Conservation (phyloP, 257 asterid species). For the Solanum sitiens region DNA sequence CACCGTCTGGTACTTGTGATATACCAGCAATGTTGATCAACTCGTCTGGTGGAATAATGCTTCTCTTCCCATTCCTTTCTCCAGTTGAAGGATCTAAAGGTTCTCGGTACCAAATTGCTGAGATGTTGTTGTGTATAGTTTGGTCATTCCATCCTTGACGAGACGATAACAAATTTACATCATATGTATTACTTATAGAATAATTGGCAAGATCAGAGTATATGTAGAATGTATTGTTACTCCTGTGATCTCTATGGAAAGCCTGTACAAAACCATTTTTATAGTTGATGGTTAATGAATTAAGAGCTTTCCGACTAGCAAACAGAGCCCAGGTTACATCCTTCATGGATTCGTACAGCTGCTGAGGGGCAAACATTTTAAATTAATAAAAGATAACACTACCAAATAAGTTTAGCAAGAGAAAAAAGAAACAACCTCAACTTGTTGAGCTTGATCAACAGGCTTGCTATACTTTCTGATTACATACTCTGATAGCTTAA, state of each 20-base stretch:
- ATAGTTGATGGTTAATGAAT: conserved; percentile 65
- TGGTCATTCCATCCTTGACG: conserved; percentile 85
- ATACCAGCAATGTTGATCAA: conserved; percentile 81
- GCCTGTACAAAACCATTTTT: conserved; percentile 92
- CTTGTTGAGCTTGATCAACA: conserved; percentile 60
- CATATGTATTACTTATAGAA: conserved; percentile 41
- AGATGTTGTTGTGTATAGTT: conserved; percentile 47
- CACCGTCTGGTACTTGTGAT: conserved; percentile 87
- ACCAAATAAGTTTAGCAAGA: not conserved
- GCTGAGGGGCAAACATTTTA: conserved; percentile 19
- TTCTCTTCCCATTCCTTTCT: conserved; percentile 48
- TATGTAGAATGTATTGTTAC: conserved; percentile 64
- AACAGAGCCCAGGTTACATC: conserved; percentile 88
- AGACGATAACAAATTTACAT: conserved; percentile 30
- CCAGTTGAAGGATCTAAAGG: conserved; percentile 76
- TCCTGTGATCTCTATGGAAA: conserved; percentile 72
- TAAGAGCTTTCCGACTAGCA: conserved; percentile 74
- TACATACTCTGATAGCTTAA: conserved; percentile 65
- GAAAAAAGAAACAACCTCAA: conserved; percentile 42
- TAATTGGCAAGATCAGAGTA: conserved; percentile 79
- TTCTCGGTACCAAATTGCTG: conserved; percentile 78
- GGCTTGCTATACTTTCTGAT: conserved; percentile 59
- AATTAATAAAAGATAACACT: not conserved
- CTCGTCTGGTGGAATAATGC: conserved; percentile 62
- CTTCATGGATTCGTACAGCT: conserved; percentile 80